Conservation (phyloP, 345 rosid species). For the Anastatica hierochuntica region DNA sequence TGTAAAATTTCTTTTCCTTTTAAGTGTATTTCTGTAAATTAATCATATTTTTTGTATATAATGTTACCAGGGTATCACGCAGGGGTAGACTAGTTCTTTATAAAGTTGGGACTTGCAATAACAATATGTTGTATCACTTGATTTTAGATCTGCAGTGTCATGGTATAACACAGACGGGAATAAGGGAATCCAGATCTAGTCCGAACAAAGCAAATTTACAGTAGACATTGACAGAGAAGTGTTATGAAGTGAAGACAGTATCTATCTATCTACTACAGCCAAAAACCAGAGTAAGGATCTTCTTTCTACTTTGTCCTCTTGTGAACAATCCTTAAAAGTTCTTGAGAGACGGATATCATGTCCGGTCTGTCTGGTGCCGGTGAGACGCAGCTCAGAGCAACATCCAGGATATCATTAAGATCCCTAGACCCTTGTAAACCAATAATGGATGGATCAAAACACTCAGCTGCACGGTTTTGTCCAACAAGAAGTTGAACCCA, state of each 20-base stretch:
- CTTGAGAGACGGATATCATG: conserved; percentile 55
- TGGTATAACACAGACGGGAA: not conserved
- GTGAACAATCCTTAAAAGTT: conserved; percentile 29
- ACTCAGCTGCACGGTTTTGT: conserved; percentile 43
- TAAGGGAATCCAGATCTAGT: not conserved
- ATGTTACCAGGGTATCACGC: too few species aligned
- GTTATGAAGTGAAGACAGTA: not conserved
- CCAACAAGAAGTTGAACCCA: conserved; percentile 58
- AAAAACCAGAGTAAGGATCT: not conserved
- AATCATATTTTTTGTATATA: too few species aligned
- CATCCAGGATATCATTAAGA: conserved; percentile 43
- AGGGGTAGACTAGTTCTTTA: too few species aligned
- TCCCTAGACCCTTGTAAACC: conserved; percentile 18
- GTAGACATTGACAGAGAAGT: not conserved
- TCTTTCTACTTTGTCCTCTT: conserved; percentile 14
- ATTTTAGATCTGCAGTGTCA: too few species aligned
- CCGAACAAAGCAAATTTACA: conserved; percentile 2
- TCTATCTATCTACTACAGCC: not conserved
- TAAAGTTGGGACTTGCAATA: too few species aligned
- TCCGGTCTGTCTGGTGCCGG: conserved; percentile 83
- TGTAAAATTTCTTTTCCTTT: too few species aligned
- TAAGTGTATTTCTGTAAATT: too few species aligned
- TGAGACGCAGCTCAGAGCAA: conserved; percentile 60
- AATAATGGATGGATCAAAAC: conserved; percentile 47
- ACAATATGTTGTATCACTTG: too few species aligned